Conservation (phyloP, 225 moss, liverwort and hornwort species). For the Antitrichia curtipendula region DNA sequence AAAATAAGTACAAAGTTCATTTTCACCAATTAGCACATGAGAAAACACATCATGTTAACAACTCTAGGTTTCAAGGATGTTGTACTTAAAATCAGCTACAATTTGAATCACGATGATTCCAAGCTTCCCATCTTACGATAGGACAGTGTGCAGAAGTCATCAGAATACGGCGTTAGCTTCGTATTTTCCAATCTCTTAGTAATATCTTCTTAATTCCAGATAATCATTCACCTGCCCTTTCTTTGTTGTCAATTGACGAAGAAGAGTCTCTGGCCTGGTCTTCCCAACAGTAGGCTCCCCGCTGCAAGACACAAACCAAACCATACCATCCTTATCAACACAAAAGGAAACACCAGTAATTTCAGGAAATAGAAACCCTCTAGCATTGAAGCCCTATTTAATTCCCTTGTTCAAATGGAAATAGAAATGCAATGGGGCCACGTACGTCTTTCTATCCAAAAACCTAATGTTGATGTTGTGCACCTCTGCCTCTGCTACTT, state of each 20-base stretch:
- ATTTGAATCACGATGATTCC: background rate
- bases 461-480: constrained; percentile 91
- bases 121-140: background rate
- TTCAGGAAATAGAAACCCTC: background rate
- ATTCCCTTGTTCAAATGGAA: background rate
- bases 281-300: constrained; percentile 93
- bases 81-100: background rate
- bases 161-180: background rate
- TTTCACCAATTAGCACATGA: background rate
- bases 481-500: constrained; percentile 95
- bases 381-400: background rate
- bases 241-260: constrained; percentile 93
- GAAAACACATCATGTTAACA: background rate
- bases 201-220: background rate
- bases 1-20: background rate
- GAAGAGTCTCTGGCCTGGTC: constrained; percentile 86
- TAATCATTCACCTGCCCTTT: constrained; percentile 70
- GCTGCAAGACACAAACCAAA: constrained; percentile 25
- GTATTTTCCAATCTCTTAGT: background rate
- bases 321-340: background rate
- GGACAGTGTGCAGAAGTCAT: background rate
- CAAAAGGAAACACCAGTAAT: background rate
- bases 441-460: constrained; percentile 97
- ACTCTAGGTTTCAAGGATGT: background rate
- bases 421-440: background rate